A percentile compares a stretch with the other conserved stretches of the same genome.
These are phyloP conservation scores for Fusarium nematophilum DNA, from an alignment of 2,329 filamentous ascomycete species.

Conservation along the genomic window DNA sequence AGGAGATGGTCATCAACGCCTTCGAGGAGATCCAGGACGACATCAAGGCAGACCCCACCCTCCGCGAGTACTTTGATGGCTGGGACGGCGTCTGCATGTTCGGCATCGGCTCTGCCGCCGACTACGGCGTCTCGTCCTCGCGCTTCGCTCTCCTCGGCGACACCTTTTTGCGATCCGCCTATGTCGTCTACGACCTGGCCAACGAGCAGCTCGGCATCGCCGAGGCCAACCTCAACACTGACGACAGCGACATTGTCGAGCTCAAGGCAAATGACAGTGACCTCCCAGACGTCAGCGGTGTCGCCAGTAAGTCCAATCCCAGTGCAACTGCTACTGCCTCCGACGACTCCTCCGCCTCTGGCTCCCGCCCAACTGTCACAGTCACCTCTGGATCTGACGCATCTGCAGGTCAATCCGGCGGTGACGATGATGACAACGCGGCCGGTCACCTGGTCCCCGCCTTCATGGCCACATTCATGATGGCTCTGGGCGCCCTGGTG, in stretches of 20 bases:
- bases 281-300: conserved; percentile 59
- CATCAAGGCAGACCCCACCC: conserved; percentile 52
- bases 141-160: conserved; percentile 65
- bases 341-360: conserved; percentile 1
- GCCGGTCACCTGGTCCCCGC: conserved; percentile 34
- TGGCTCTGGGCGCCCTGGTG: conserved; percentile 31
- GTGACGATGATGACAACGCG: conserved; percentile 29
- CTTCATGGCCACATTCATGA: conserved; percentile 25
- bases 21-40: conserved; percentile 53
- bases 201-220: conserved; percentile 64
- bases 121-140: conserved; percentile 45
- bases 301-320: conserved; percentile 47
- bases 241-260: conserved; percentile 57
- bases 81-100: conserved; percentile 64
- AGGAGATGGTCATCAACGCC: conserved; percentile 62
- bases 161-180: conserved; percentile 67
- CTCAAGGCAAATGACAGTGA: conserved; percentile 52
- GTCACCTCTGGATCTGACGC: conserved; percentile 26
- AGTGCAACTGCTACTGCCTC: neutral
- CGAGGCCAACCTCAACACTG: conserved; percentile 63
- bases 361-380: conserved; percentile 24
- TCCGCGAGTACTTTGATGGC: conserved; percentile 48
- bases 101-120: conserved; percentile 59
- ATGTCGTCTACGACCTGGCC: conserved; percentile 66
- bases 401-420: conserved; percentile 27